phyloP scores from a whole-genome alignment of 768 basidiomycete genomes.

The Amanita fuliginea region DNA sequence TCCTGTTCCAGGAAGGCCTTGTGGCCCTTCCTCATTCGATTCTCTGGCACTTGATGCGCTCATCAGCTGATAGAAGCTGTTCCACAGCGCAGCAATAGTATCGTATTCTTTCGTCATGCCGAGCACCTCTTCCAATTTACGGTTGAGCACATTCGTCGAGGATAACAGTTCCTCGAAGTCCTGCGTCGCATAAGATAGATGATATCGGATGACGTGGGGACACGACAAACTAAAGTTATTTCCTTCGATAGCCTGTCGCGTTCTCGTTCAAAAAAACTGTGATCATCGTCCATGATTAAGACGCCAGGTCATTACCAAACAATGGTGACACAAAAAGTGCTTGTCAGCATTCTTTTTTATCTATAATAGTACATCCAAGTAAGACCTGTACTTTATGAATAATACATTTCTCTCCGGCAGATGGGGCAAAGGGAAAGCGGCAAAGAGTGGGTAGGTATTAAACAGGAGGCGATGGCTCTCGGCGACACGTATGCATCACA shows the following conservation, averaged over 20 bases:
- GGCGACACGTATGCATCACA: background rate
- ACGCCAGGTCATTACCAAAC: background rate
- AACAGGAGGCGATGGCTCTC: background rate
- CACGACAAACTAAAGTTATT: slow-evolving; percentile 50
- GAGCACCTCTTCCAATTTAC: slow-evolving; percentile 85
- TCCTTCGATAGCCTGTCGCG: slow-evolving; percentile 65
- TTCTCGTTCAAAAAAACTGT: slow-evolving; percentile 69
- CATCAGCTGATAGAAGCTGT: slow-evolving; percentile 73
- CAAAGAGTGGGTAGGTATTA: background rate
- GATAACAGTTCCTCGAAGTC: slow-evolving; percentile 84
- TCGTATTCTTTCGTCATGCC: slow-evolving; percentile 91
- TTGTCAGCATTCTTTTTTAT: too few relatives aligned
- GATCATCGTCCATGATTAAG: slow-evolving; percentile 29
- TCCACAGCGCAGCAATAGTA: slow-evolving; percentile 80
- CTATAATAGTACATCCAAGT: background rate
- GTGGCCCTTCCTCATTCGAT: slow-evolving; percentile 23
- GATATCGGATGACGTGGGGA: background rate
- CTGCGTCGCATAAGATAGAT: slow-evolving; percentile 23
- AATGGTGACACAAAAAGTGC: background rate
- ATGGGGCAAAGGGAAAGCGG: background rate
- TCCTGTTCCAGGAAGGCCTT: slow-evolving; percentile 61
- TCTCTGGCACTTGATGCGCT: slow-evolving; percentile 29
- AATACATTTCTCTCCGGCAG: background rate
- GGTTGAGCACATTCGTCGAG: slow-evolving; percentile 76
- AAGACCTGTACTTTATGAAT: background rate